A percentile compares a stretch with the other conserved stretches of the same genome.
Evolutionary conservation across 495 filamentous ascomycete genomes (phyloP).

Genomic region (Daldinia concentrica): DNA sequence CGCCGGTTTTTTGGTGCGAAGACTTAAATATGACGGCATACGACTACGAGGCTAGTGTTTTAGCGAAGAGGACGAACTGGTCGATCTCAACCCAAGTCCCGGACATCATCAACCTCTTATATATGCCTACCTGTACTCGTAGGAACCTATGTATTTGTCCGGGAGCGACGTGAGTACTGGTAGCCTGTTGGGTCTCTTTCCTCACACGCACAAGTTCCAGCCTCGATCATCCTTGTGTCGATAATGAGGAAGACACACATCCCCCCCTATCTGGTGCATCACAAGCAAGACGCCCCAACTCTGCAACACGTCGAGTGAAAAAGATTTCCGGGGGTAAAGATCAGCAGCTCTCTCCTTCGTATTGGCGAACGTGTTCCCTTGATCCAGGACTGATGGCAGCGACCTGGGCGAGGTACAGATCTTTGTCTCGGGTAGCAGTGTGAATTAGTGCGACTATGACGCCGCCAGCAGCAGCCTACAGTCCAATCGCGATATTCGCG

Average conservation of each 20-base stretch:
- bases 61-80: slow-evolving; percentile 9
- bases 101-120: slow-evolving; percentile 36
- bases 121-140: slow-evolving; percentile 26
- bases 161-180: slow-evolving; percentile 20
- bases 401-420: slow-evolving; percentile 37
- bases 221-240: slow-evolving; percentile 44
- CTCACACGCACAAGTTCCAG: slow-evolving; percentile 40
- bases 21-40: slow-evolving; percentile 4
- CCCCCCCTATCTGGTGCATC: slow-evolving; percentile 19
- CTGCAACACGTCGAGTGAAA: slow-evolving; percentile 30
- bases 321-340: slow-evolving; percentile 26
- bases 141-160: slow-evolving; percentile 37
- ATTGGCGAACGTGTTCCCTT: slow-evolving; percentile 31
- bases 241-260: slow-evolving; percentile 29
- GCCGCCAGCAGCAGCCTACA: slow-evolving; percentile 29
- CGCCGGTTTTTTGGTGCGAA: slow-evolving; percentile 12
- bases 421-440: slow-evolving; percentile 45
- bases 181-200: slow-evolving; percentile 11
- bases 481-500: slow-evolving; percentile 38
- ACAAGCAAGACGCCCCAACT: slow-evolving; percentile 27
- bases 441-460: slow-evolving; percentile 43
- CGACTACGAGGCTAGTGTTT: slow-evolving; percentile 19
- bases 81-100: slow-evolving; percentile 6
- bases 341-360: slow-evolving; percentile 35
- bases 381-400: slow-evolving; percentile 30